Percentiles rank a stretch among this genome's conserved stretches.
phyloP scores from a whole-genome alignment of 108 stramenopile genomes.

The Nannochloropsis granulata region DNA sequence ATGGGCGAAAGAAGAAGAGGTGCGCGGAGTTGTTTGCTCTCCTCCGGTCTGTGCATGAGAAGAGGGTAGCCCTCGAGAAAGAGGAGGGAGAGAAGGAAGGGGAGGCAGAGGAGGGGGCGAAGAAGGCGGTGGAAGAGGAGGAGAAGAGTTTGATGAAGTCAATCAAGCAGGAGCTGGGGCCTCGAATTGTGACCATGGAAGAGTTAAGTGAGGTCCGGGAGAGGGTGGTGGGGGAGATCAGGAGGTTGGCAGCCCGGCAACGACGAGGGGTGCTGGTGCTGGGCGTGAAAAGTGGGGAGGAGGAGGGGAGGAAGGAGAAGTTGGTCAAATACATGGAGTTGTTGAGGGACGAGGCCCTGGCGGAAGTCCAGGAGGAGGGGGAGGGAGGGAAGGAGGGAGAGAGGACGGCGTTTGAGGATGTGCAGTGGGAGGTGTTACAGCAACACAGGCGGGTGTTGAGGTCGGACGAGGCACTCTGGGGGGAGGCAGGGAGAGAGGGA shows the following conservation, averaged over 20 bases:
- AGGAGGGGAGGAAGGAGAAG: neutral
- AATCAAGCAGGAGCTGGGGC: neutral
- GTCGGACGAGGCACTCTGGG: neutral
- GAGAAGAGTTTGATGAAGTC: neutral
- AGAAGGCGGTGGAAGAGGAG: neutral
- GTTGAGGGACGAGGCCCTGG: neutral
- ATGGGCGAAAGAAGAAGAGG: neutral
- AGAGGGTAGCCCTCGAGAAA: neutral
- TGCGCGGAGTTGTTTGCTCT: neutral
- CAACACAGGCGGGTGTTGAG: neutral
- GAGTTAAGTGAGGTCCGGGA: neutral
- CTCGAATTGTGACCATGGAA: neutral
- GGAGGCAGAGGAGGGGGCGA: neutral
- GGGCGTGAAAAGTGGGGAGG: neutral
- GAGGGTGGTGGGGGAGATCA: neutral
- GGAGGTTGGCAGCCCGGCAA: neutral
- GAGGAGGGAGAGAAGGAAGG: neutral
- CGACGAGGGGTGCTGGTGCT: neutral
- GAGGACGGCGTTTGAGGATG: neutral
- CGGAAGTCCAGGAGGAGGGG: neutral
- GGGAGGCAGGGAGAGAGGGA: neutral
- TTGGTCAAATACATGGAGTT: neutral
- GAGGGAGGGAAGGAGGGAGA: neutral
- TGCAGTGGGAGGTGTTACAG: neutral
- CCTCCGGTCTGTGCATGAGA: neutral